phyloP scores from a whole-genome alignment of 768 basidiomycete genomes.

The Naganishia onofrii region DNA sequence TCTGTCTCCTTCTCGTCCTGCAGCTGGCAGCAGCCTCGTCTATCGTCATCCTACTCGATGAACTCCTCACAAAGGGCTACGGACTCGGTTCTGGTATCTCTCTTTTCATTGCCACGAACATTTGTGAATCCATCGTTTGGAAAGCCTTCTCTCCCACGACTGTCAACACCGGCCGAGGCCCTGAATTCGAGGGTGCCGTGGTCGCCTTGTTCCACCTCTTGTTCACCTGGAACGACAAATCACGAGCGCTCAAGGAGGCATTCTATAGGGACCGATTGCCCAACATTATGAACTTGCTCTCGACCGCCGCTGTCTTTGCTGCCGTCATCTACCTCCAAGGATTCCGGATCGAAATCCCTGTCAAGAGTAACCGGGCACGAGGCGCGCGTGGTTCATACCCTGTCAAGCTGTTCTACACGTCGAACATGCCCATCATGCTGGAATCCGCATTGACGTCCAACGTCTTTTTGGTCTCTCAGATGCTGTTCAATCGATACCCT shows the following conservation, averaged over 20 bases:
- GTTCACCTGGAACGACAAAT: slow-evolving; percentile 98
- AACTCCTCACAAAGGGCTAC: slow-evolving; percentile 98
- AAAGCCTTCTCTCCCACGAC: slow-evolving; percentile 99
- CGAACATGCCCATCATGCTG: slow-evolving; percentile 99
- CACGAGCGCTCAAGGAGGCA: slow-evolving; percentile 91
- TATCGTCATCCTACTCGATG: slow-evolving; percentile 96
- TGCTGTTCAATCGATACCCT: slow-evolving; percentile 89
- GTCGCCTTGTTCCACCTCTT: slow-evolving; percentile 94
- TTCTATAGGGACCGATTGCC: slow-evolving; percentile 97
- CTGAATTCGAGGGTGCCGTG: slow-evolving; percentile 96
- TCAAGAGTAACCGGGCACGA: slow-evolving; percentile 92
- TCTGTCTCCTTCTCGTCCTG: slow-evolving; percentile 93
- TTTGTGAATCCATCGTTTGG: slow-evolving; percentile 99
- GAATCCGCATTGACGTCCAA: slow-evolving; percentile 89
- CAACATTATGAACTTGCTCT: slow-evolving; percentile 95
- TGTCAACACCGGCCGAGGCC: slow-evolving; percentile 93
- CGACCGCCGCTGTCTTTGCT: slow-evolving; percentile 86
- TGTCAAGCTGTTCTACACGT: slow-evolving; percentile 97
- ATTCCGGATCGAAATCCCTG: slow-evolving; percentile 96
- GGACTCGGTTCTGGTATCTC: slow-evolving; percentile 98
- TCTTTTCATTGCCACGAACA: slow-evolving; percentile 99
- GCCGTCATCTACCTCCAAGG: slow-evolving; percentile 97
- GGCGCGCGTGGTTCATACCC: slow-evolving; percentile 96
- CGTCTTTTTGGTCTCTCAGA: slow-evolving; percentile 93
- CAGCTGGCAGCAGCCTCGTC: slow-evolving; percentile 90